These are phyloP conservation scores for Pichia sp. DNA, from an alignment of 1,139 yeast species.

Conservation along the genomic window DNA sequence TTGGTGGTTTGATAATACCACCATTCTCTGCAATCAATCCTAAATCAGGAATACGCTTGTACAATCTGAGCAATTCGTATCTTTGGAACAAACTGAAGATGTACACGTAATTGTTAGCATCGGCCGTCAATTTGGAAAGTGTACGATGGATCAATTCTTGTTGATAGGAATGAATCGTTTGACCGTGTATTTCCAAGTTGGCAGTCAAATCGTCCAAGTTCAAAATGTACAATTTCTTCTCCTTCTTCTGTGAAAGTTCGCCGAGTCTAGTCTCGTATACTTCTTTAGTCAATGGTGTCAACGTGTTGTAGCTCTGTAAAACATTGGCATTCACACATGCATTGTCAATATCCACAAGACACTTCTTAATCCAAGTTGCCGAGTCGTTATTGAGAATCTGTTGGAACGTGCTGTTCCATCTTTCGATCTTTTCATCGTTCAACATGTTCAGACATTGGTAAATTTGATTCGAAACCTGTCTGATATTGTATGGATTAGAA, in stretches of 20 bases:
- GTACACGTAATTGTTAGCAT: constrained; percentile 63
- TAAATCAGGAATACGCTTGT: constrained; percentile 62
- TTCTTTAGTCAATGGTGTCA: constrained; percentile 38
- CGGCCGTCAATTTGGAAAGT: constrained; percentile 46
- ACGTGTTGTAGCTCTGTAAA: constrained; percentile 21
- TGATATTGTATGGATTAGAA: constrained; percentile 90
- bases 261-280: constrained; percentile 36
- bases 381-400: constrained; percentile 69
- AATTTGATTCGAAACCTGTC: constrained; percentile 61
- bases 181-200: constrained; percentile 31
- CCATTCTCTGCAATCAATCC: constrained; percentile 94
- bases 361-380: constrained; percentile 65
- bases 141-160: constrained; percentile 52
- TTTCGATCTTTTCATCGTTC: constrained; percentile 49
- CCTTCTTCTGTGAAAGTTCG: constrained; percentile 30
- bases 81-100: constrained; percentile 66
- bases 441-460: constrained; percentile 63
- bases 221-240: constrained; percentile 55
- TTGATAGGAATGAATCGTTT: constrained; percentile 31
- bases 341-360: constrained; percentile 52
- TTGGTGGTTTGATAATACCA: constrained; percentile 61
- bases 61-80: constrained; percentile 62
- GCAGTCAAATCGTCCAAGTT: constrained; percentile 45
- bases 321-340: constrained; percentile 57
- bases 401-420: constrained; percentile 63